Conservation (phyloP, 2,329 filamentous ascomycete genomes). For the Colletotrichum costaricense region DNA sequence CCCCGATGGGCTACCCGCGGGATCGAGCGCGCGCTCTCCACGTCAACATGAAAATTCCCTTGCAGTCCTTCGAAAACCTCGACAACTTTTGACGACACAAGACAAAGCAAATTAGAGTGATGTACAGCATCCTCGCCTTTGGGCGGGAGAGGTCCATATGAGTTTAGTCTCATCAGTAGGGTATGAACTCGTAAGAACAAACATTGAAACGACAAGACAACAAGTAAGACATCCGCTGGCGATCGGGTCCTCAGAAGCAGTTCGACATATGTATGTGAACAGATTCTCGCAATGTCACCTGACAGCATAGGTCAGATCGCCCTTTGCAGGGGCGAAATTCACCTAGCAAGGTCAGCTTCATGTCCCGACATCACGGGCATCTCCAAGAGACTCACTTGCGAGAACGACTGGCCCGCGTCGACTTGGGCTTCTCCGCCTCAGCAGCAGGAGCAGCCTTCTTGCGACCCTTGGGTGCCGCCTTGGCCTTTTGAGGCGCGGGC, state of each 20-base stretch:
- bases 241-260: not conserved
- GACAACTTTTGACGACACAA: not conserved
- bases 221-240: not conserved
- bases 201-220: not conserved
- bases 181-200: slow-evolving; percentile 17
- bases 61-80: not conserved
- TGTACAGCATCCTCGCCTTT: slow-evolving; percentile 6
- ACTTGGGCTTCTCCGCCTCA: slow-evolving; percentile 20
- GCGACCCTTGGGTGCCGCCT: slow-evolving; percentile 23
- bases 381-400: slow-evolving; percentile 14
- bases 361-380: not conserved
- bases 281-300: not conserved
- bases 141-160: not conserved
- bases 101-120: not conserved
- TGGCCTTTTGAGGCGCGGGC: slow-evolving; percentile 14
- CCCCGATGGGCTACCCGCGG: too few species aligned
- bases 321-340: not conserved
- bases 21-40: not conserved
- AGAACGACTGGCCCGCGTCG: slow-evolving; percentile 12
- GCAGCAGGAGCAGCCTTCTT: slow-evolving; percentile 31
- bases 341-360: not conserved
- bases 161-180: slow-evolving; percentile 4
- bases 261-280: not conserved
- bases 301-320: not conserved
- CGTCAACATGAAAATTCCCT: not conserved